Evolutionary conservation across 1,284 basidiomycete species (phyloP).

Genomic region (Stereum hirsutum): DNA sequence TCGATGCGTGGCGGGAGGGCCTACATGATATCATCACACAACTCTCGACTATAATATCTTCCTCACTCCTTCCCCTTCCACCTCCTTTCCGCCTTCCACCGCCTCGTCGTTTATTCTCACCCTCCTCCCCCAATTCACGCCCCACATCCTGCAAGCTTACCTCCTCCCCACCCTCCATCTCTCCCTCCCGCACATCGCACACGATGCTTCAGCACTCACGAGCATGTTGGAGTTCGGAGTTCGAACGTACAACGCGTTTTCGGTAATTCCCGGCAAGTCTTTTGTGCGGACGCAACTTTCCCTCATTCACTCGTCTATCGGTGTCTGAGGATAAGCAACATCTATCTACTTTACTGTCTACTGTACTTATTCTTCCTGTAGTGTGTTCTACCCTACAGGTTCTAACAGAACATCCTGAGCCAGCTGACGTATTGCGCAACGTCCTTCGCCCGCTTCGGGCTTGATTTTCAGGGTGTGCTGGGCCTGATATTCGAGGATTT

Average conservation of each 20-base stretch:
- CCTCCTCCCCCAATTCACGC: slow-evolving; percentile 45
- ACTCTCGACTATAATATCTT: slow-evolving; percentile 87
- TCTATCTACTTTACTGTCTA: too few relatives aligned
- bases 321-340: too few relatives aligned
- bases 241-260: too few relatives aligned
- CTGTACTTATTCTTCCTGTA: too few relatives aligned
- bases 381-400: too few relatives aligned
- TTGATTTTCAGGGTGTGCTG: slow-evolving; percentile 72
- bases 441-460: slow-evolving; percentile 87
- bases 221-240: too few relatives aligned
- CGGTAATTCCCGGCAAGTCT: too few relatives aligned
- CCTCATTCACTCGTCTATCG: too few relatives aligned
- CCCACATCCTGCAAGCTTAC: slow-evolving; percentile 38
- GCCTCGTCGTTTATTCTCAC: slow-evolving; percentile 9
- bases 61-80: slow-evolving; percentile 48
- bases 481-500: slow-evolving; percentile 52
- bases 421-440: slow-evolving; percentile 88
- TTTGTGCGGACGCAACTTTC: too few relatives aligned
- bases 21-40: slow-evolving; percentile 89
- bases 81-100: slow-evolving; percentile 13
- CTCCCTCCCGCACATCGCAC: slow-evolving; percentile 40
- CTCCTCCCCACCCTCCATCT: too few relatives aligned
- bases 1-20: slow-evolving; percentile 88
- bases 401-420: slow-evolving; percentile 80
- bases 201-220: too few relatives aligned